A percentile compares a stretch with the other conserved stretches of the same genome.
phyloP scores from a whole-genome alignment of 2,329 filamentous ascomycete genomes.

The Macroventuria anomochaeta region DNA sequence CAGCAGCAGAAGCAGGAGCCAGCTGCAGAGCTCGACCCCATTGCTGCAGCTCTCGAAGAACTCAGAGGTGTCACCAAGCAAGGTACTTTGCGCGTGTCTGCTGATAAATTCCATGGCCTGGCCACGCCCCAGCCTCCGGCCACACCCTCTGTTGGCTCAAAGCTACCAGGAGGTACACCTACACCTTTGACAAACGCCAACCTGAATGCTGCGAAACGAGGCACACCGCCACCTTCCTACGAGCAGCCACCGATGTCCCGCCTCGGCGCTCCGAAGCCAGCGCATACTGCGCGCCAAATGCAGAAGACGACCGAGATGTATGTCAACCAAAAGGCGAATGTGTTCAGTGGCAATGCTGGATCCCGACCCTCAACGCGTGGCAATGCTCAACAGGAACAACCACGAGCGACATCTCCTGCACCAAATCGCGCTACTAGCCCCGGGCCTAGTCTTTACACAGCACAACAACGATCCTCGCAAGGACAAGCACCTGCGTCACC shows the following conservation, averaged over 20 bases:
- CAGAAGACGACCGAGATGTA: slow-evolving; percentile 92
- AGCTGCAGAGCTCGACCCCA: slow-evolving; percentile 78
- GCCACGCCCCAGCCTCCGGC: slow-evolving; percentile 71
- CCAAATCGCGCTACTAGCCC: slow-evolving; percentile 66
- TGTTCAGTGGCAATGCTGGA: slow-evolving; percentile 64
- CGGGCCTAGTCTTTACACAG: slow-evolving; percentile 60
- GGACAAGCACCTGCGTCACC: slow-evolving; percentile 20
- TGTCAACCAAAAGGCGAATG: slow-evolving; percentile 78
- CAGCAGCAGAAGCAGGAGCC: slow-evolving; percentile 49
- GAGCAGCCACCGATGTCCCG: slow-evolving; percentile 71
- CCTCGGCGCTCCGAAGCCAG: slow-evolving; percentile 86
- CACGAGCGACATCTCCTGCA: slow-evolving; percentile 68
- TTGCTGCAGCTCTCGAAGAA: slow-evolving; percentile 89
- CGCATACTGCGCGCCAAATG: slow-evolving; percentile 93
- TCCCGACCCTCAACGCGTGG: slow-evolving; percentile 66
- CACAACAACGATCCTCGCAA: slow-evolving; percentile 23
- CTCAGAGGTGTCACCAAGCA: slow-evolving; percentile 88
- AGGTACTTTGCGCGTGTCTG: slow-evolving; percentile 83
- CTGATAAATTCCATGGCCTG: slow-evolving; percentile 93
- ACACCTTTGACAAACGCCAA: slow-evolving; percentile 54
- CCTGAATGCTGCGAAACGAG: slow-evolving; percentile 66
- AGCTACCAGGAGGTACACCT: slow-evolving; percentile 51
- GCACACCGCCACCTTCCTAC: slow-evolving; percentile 87
- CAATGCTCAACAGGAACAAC: slow-evolving; percentile 51
- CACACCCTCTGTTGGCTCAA: slow-evolving; percentile 48